phyloP scores from a whole-genome alignment of 306 rosid genomes.

The Potentilla sterilis region DNA sequence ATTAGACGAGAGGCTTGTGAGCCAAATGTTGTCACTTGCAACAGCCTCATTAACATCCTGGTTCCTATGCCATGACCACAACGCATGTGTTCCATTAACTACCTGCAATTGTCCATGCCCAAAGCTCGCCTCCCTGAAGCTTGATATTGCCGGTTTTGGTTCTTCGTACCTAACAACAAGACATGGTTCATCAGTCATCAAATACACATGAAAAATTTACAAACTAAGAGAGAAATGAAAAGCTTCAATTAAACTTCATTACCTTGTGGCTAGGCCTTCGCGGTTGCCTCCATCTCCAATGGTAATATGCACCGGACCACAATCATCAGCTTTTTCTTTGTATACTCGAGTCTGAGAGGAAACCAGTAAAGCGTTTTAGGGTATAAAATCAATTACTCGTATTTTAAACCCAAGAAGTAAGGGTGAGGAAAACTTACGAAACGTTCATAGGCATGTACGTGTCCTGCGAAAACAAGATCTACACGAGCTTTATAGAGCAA shows the following conservation, averaged over 20 bases:
- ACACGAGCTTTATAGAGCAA: slow-evolving; percentile 62
- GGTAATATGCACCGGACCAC: slow-evolving; percentile 69
- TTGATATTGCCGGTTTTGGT: slow-evolving; percentile 67
- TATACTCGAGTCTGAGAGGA: slow-evolving; percentile 62
- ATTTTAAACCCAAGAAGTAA: neutral
- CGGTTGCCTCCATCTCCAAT: slow-evolving; percentile 98
- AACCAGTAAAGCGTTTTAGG: neutral
- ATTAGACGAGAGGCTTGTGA: slow-evolving; percentile 44
- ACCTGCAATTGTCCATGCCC: slow-evolving; percentile 72
- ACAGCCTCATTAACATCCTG: slow-evolving; percentile 45
- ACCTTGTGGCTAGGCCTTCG: slow-evolving; percentile 78
- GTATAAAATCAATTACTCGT: neutral
- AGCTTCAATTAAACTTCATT: slow-evolving; percentile 7
- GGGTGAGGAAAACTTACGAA: slow-evolving; percentile 49
- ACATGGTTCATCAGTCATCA: neutral
- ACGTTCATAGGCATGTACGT: slow-evolving; percentile 90
- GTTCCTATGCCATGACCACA: slow-evolving; percentile 76
- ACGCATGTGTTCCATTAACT: slow-evolving; percentile 62
- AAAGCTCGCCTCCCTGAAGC: slow-evolving; percentile 76
- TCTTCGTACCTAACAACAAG: slow-evolving; percentile 34
- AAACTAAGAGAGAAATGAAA: too few species aligned
- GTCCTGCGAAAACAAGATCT: slow-evolving; percentile 76
- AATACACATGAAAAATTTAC: neutral
- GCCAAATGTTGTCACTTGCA: slow-evolving; percentile 50
- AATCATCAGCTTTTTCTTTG: slow-evolving; percentile 50